Evolutionary conservation across 306 rosid genomes (phyloP).

Genomic region (Coriaria nepalensis): DNA sequence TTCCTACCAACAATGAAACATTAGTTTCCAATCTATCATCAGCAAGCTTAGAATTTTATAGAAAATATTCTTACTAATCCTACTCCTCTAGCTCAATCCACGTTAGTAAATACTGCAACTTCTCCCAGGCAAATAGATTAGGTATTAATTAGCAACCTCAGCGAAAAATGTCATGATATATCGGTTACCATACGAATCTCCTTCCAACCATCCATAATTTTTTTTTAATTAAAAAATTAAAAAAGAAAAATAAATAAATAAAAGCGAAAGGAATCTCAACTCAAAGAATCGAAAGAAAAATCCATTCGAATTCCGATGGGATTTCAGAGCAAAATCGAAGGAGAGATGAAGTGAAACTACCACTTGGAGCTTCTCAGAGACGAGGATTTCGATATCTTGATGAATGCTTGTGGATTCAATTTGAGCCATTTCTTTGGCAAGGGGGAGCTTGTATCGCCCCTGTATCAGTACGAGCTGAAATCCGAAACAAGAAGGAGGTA

Average conservation of each 20-base stretch:
- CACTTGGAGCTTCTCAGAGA: slow-evolving; percentile 83
- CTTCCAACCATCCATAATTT: background rate
- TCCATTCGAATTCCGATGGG: no score
- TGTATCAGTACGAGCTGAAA: background rate
- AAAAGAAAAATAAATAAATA: background rate
- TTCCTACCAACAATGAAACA: no score
- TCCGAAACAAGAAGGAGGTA: slow-evolving; percentile 1
- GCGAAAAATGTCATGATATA: no score
- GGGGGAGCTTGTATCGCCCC: background rate
- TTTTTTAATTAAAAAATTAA: background rate
- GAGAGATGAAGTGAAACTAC: slow-evolving; percentile 19
- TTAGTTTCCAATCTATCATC: no score
- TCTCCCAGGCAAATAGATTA: no score
- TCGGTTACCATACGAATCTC: no score
- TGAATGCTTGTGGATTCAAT: slow-evolving; percentile 53
- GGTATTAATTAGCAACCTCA: no score
- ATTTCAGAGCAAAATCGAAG: background rate
- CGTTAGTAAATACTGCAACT: no score
- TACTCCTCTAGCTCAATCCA: no score
- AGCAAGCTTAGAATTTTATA: no score
- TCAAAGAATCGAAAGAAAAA: background rate
- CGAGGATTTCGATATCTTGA: slow-evolving; percentile 52
- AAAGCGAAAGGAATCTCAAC: background rate
- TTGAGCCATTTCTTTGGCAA: slow-evolving; percentile 16
- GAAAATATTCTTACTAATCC: no score